phyloP scores from a whole-genome alignment of 352 stramenopile species.

The Thalassiosira tumida region DNA sequence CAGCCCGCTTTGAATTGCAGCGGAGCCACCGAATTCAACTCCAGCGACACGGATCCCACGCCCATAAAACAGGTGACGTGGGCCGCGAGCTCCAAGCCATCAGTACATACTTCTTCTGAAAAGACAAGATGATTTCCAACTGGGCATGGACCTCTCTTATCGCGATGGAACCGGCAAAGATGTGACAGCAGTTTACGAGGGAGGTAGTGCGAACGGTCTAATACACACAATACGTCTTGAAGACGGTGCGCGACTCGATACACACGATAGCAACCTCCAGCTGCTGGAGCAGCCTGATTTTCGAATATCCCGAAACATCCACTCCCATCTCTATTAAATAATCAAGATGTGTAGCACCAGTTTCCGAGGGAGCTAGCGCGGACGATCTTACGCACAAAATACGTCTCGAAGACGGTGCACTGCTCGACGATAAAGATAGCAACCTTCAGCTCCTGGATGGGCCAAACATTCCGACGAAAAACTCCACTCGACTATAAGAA shows the following conservation, averaged over 20 bases:
- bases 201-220: background rate
- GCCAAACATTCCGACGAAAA: background rate
- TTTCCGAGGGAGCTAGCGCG: constrained; percentile 27
- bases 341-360: constrained; percentile 11
- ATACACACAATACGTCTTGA: background rate
- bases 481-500: background rate
- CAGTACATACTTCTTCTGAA: no score
- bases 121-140: background rate
- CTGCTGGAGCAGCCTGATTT: background rate
- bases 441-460: no score
- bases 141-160: background rate
- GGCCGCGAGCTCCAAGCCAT: no score
- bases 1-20: no score
- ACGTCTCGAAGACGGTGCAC: no score
- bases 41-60: no score
- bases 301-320: constrained; percentile 22
- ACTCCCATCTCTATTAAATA: constrained; percentile 29
- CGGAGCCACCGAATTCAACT: no score
- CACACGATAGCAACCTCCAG: background rate
- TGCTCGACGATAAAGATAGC: no score
- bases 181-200: constrained; percentile 24
- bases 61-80: no score
- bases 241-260: background rate
- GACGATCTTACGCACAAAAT: no score
- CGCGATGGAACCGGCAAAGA: background rate